Conservation (phyloP, 805 yeast species). For the Kurtzmaniella cleridarum region DNA sequence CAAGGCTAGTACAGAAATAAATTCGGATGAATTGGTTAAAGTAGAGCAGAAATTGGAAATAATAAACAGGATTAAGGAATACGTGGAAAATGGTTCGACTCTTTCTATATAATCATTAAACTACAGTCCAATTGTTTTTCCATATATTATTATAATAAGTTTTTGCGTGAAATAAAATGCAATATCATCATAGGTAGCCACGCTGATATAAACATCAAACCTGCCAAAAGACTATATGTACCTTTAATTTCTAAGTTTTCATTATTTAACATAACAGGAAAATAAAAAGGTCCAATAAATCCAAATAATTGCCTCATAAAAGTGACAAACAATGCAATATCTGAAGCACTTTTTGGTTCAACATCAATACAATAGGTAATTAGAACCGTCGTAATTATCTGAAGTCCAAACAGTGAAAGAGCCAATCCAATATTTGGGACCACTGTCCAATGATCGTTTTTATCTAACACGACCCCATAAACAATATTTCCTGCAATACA, state of each 20-base stretch:
- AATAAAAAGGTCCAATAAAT: conserved; percentile 23
- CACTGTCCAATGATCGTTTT: conserved; percentile 13
- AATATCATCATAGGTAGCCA: not conserved
- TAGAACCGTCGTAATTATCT: conserved; percentile 17
- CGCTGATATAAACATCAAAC: conserved; percentile 6
- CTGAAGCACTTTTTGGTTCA: conserved; percentile 11
- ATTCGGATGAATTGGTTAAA: conserved; percentile 5
- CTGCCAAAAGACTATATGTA: conserved; percentile 9
- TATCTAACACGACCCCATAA: conserved; percentile 13
- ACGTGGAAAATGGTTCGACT: not conserved
- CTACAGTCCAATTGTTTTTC: not conserved
- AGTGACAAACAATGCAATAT: conserved; percentile 16
- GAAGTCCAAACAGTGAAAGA: conserved; percentile 16
- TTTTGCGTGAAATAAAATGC: not conserved
- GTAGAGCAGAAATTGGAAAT: conserved; percentile 10
- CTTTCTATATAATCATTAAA: not conserved
- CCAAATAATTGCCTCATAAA: conserved; percentile 16
- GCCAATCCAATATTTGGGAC: conserved; percentile 18
- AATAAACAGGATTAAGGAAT: conserved; percentile 6
- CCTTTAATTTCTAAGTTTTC: conserved; percentile 10
- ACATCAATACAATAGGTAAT: conserved; percentile 18
- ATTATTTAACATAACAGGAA: conserved; percentile 17
- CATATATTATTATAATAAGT: not conserved
- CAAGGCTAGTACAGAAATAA: conserved; percentile 4
- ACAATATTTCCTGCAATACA: conserved; percentile 16